Evolutionary conservation across 2,329 filamentous ascomycete genomes (phyloP).

Genomic region (Calonectria hawksworthii): DNA sequence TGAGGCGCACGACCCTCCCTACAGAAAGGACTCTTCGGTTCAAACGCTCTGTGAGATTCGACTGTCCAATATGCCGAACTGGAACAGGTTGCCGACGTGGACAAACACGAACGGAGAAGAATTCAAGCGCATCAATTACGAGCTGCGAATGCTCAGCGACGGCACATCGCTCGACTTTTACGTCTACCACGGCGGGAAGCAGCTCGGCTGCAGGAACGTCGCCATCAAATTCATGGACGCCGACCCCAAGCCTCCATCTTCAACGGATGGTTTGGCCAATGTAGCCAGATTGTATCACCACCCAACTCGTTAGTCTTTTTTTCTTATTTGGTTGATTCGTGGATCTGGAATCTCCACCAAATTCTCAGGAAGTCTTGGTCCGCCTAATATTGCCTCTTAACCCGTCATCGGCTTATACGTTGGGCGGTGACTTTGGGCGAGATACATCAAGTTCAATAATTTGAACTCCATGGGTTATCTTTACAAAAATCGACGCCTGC

Average conservation of each 20-base stretch:
- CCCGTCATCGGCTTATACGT: neutral
- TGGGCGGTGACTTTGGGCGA: neutral
- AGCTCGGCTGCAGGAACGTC: conserved; percentile 40
- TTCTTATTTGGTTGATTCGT: neutral
- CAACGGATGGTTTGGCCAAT: too few relatives aligned
- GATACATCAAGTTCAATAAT: neutral
- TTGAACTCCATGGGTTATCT: neutral
- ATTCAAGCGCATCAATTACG: conserved; percentile 34
- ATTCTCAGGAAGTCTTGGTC: neutral
- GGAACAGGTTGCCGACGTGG: conserved; percentile 29
- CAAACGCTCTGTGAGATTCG: conserved; percentile 37
- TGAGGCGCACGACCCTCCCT: conserved; percentile 24
- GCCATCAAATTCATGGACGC: conserved; percentile 34
- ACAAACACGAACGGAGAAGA: conserved; percentile 31
- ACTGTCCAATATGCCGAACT: conserved; percentile 27
- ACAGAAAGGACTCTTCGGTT: conserved; percentile 19
- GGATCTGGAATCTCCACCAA: neutral
- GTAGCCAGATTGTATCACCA: neutral
- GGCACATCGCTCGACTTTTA: conserved; percentile 44
- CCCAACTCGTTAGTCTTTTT: neutral
- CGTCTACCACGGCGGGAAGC: conserved; percentile 35
- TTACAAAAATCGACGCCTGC: neutral
- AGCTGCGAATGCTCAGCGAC: conserved; percentile 42
- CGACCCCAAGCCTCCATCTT: neutral
- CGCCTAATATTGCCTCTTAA: neutral